Percentiles rank a stretch among this genome's conserved stretches.
phyloP scores from a whole-genome alignment of 2,329 filamentous ascomycete genomes.

The Calonectria honghensis region DNA sequence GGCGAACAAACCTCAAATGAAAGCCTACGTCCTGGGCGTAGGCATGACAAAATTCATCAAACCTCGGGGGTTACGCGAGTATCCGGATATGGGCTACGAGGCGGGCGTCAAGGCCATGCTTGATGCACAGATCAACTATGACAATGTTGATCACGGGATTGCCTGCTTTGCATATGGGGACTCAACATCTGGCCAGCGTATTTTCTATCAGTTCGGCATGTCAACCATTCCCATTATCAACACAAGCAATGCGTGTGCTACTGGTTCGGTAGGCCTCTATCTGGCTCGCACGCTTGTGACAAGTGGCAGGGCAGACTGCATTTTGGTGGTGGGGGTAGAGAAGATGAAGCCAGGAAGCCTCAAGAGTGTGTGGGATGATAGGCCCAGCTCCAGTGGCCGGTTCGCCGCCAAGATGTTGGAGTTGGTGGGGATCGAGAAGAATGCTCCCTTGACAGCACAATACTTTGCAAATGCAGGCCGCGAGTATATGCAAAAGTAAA shows the following conservation, averaged over 20 bases:
- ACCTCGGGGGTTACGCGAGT: constrained; percentile 93
- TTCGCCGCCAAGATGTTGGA: constrained; percentile 86
- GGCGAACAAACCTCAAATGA: neutral
- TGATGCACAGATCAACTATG: constrained; percentile 95
- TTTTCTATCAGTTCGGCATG: constrained; percentile 99
- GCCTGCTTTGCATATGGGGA: constrained; percentile 99
- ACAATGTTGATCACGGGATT: constrained; percentile 94
- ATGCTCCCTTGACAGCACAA: constrained; percentile 90
- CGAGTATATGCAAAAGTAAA: constrained; percentile 95
- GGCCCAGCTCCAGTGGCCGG: constrained; percentile 85
- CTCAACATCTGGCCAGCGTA: constrained; percentile 93
- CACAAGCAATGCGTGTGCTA: constrained; percentile 98
- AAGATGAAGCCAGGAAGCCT: constrained; percentile 96
- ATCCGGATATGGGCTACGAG: constrained; percentile 94
- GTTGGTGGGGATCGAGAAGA: constrained; percentile 83
- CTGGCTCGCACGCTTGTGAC: constrained; percentile 88
- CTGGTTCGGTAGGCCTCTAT: constrained; percentile 89
- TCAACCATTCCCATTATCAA: constrained; percentile 97
- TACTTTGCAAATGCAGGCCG: constrained; percentile 95
- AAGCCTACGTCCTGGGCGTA: constrained; percentile 92
- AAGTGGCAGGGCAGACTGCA: constrained; percentile 88
- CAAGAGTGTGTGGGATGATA: constrained; percentile 88
- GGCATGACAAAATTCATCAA: constrained; percentile 99
- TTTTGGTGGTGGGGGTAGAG: constrained; percentile 95
- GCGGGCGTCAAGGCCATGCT: constrained; percentile 91